Base-by-base conservation (phyloP, 371 early-diverging fungal species). In the Vairimorpha apis region DNA sequence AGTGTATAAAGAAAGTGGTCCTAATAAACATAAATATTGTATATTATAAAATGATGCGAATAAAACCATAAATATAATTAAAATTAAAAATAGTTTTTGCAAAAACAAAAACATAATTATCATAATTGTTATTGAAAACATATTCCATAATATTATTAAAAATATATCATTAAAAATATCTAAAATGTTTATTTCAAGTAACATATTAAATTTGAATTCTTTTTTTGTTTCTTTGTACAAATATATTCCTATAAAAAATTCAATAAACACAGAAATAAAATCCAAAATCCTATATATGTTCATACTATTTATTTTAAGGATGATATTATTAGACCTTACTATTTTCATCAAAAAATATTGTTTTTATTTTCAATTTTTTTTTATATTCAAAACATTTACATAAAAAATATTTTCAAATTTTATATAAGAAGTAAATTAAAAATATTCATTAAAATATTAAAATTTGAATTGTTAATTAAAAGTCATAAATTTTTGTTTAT, bases 191-290 rank as follows among this genome's bases (percentile, higher is more conserved):
- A 63, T 38, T 3, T 8, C 43, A 7, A 18, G 5, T 41, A 63
- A 4, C 10, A 63, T 25, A 1, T 33, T 29, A 3, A 63, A 27
- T 14, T 1, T 43, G 2, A 63, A 16, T 2, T 23, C 1, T n/a
- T 41, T 63, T 43, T 63, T 63, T 10, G 38, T 63, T 30, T 37
- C 44, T 37, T 43, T 37, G 29, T 63, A 63, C 7, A 63, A 33
- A 43, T 63, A 63, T 2, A 13, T 43, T 21, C 63, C 33, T 43
- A 63, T 4, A 8, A 23, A 38, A 25, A 4, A 18, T 63, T 63
- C 63, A 23, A 63, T 2, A 12, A 25, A 4, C 1, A 63, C 1
- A 4, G 43, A 32, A 1, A 16, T 3, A 43, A 63, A 43, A 41
- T 63, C 63, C 23, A 35, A 63, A 25, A 63, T 63, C 44, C 43